phyloP scores from a whole-genome alignment of 257 asterid species.

The Salvia hispanica region DNA sequence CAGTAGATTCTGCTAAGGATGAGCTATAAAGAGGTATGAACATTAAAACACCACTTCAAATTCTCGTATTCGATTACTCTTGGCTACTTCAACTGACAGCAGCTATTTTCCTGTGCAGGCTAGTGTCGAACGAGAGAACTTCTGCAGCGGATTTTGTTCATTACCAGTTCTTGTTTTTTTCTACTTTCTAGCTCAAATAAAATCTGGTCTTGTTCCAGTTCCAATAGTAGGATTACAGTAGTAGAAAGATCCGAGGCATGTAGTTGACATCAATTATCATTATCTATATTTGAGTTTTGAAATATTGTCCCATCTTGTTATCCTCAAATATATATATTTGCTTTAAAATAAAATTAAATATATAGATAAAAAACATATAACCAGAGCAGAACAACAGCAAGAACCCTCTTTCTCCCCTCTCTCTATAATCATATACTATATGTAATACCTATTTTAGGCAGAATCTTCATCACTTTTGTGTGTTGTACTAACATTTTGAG shows the following conservation, averaged over 20 bases:
- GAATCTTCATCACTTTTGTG: background rate
- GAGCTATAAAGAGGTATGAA: slow-evolving; percentile 56
- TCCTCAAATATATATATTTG: too few species aligned
- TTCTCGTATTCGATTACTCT: background rate
- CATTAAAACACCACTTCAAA: background rate
- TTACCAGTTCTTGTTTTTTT: background rate
- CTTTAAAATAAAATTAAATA: background rate
- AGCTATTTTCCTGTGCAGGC: slow-evolving; percentile 26
- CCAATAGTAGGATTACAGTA: slow-evolving; percentile 26
- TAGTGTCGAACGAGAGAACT: slow-evolving; percentile 25
- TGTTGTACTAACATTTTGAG: background rate
- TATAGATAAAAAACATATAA: slow-evolving; percentile 5
- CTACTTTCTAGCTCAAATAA: slow-evolving; percentile 35
- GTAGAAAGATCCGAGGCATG: slow-evolving; percentile 21
- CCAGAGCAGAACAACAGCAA: slow-evolving; percentile 1
- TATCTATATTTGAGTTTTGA: background rate
- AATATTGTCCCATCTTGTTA: background rate
- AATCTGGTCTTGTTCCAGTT: slow-evolving; percentile 30
- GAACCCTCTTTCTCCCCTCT: background rate
- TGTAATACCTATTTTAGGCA: background rate
- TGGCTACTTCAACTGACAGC: background rate
- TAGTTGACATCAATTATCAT: slow-evolving; percentile 31
- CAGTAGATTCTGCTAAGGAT: slow-evolving; percentile 49
- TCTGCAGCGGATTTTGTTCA: slow-evolving; percentile 27
- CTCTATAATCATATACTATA: background rate